phyloP scores from a whole-genome alignment of 441 rosid genomes.

The Arabidopsis hybrid region DNA sequence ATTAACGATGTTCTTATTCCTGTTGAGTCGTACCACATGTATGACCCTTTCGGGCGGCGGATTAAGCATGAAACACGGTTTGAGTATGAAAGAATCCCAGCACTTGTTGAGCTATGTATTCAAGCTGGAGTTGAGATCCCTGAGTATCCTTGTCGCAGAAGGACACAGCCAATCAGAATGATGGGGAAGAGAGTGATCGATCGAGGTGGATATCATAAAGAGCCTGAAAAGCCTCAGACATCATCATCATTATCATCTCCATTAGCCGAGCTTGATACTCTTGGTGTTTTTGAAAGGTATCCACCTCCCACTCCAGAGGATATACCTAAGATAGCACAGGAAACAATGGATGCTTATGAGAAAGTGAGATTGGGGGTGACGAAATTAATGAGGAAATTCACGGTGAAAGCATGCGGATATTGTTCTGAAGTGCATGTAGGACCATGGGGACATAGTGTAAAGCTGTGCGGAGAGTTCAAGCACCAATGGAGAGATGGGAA shows the following conservation, averaged over 20 bases:
- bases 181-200: slow-evolving; percentile 78
- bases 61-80: slow-evolving; percentile 70
- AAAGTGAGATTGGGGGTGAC: slow-evolving; percentile 69
- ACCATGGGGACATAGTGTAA: slow-evolving; percentile 55
- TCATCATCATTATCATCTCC: slow-evolving; percentile 52
- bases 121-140: slow-evolving; percentile 79
- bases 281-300: slow-evolving; percentile 61
- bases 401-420: slow-evolving; percentile 74
- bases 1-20: slow-evolving; percentile 65
- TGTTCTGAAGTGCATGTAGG: slow-evolving; percentile 48
- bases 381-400: slow-evolving; percentile 71
- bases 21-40: slow-evolving; percentile 70
- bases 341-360: slow-evolving; percentile 78
- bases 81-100: slow-evolving; percentile 72
- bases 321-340: slow-evolving; percentile 71
- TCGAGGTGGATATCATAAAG: slow-evolving; percentile 71
- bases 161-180: slow-evolving; percentile 78
- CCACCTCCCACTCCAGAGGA: slow-evolving; percentile 61
- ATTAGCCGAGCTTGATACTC: slow-evolving; percentile 73
- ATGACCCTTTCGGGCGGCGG: slow-evolving; percentile 70
- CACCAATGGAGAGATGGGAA: slow-evolving; percentile 87
- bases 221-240: slow-evolving; percentile 62
- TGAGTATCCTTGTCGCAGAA: slow-evolving; percentile 83
- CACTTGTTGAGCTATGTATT: slow-evolving; percentile 72
- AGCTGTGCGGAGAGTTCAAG: slow-evolving; percentile 57